phyloP scores from a whole-genome alignment of 768 basidiomycete species.

The Pleurotus citrinopileatus region DNA sequence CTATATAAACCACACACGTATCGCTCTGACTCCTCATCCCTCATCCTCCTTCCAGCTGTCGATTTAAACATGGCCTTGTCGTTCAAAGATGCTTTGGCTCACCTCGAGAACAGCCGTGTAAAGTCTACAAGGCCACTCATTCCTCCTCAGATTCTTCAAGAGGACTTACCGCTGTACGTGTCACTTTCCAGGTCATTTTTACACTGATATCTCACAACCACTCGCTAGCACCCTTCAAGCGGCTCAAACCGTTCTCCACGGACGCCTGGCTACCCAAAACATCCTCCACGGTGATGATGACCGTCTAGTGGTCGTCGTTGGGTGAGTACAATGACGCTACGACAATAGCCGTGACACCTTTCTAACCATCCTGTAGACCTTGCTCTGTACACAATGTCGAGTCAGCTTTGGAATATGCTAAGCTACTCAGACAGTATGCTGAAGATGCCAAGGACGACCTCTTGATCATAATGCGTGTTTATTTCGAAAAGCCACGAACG shows the following conservation, averaged over 20 bases:
- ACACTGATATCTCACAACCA: slow-evolving; percentile 9
- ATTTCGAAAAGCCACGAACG: slow-evolving; percentile 94
- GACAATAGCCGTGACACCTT: no score
- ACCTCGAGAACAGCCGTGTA: slow-evolving; percentile 86
- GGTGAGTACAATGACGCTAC: no score
- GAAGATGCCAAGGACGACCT: slow-evolving; percentile 73
- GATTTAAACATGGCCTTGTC: slow-evolving; percentile 66
- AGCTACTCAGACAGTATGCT: slow-evolving; percentile 74
- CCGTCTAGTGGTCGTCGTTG: slow-evolving; percentile 87
- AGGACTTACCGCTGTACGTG: slow-evolving; percentile 84
- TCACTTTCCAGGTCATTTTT: not conserved
- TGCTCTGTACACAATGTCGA: slow-evolving; percentile 93
- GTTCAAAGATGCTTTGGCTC: slow-evolving; percentile 74
- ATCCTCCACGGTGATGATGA: slow-evolving; percentile 88
- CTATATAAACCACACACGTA: slow-evolving; percentile 5
- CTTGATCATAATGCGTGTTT: slow-evolving; percentile 92
- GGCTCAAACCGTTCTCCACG: slow-evolving; percentile 88
- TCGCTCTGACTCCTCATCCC: slow-evolving; percentile 14
- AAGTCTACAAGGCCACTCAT: slow-evolving; percentile 86
- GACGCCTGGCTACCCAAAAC: slow-evolving; percentile 73
- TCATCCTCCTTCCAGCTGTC: slow-evolving; percentile 30
- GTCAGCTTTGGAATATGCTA: slow-evolving; percentile 85
- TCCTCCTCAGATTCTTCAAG: slow-evolving; percentile 91
- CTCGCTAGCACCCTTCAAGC: slow-evolving; percentile 62
- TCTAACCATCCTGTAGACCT: slow-evolving; percentile 34